phyloP scores from a whole-genome alignment of 202 grass and related monocot species.

The Alloteropsis angusta region DNA sequence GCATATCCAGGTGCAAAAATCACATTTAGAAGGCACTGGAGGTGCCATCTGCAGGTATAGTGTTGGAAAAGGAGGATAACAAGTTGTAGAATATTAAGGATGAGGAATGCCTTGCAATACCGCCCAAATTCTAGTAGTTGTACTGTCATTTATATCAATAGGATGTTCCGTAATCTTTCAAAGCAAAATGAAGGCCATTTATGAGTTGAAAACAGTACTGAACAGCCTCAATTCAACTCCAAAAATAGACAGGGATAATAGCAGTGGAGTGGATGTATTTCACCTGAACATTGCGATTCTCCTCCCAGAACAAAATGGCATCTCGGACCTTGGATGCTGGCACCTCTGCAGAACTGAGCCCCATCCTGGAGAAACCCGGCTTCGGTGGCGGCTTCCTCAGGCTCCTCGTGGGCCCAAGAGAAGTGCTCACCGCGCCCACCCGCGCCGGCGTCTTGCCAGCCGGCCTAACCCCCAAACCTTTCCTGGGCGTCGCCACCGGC shows the following conservation, averaged over 20 bases:
- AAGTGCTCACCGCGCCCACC: slow-evolving; percentile 4
- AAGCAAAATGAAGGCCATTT: not conserved
- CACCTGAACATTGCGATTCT: slow-evolving; percentile 65
- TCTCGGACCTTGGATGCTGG: slow-evolving; percentile 47
- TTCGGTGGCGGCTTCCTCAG: slow-evolving; percentile 27
- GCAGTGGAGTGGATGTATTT: not conserved
- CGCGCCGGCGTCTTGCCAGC: slow-evolving; percentile 23
- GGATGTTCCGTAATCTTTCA: not conserved
- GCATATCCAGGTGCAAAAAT: not conserved
- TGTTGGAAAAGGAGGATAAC: not conserved
- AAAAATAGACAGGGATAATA: not conserved
- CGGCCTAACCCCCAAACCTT: slow-evolving; percentile 31
- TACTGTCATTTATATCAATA: not conserved
- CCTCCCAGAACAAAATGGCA: slow-evolving; percentile 72
- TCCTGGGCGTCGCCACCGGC: slow-evolving; percentile 30
- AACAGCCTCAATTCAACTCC: not conserved
- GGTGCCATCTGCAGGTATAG: not conserved
- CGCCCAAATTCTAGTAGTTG: not conserved
- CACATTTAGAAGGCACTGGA: not conserved
- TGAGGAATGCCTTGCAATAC: not conserved
- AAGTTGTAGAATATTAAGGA: not conserved
- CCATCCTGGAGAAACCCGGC: not conserved
- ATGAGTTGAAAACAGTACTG: not conserved
- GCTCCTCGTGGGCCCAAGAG: slow-evolving; percentile 39
- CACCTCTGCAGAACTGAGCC: slow-evolving; percentile 38